A percentile compares a stretch with the other conserved stretches of the same genome.
Conservation (phyloP, 2,329 filamentous ascomycete genomes). For the Neoarthrinium moseri region DNA sequence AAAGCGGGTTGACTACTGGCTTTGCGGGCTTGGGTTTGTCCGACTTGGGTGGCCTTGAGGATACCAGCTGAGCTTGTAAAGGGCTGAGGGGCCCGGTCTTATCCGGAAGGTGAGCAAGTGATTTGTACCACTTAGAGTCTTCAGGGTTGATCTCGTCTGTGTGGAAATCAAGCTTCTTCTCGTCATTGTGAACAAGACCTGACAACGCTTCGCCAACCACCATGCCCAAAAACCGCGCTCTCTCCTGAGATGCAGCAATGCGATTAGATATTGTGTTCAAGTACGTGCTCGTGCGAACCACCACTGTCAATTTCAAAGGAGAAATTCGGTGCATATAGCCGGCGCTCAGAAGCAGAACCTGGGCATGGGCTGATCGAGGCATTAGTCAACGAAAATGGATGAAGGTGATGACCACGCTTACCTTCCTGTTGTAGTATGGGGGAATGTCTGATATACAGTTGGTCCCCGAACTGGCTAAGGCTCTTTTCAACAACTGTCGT, state of each 20-base stretch:
- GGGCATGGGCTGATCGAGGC: slow-evolving; percentile 64
- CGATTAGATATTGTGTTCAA: slow-evolving; percentile 82
- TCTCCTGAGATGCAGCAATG: slow-evolving; percentile 71
- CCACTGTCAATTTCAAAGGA: slow-evolving; percentile 64
- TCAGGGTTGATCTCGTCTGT: slow-evolving; percentile 72
- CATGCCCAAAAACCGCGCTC: slow-evolving; percentile 84
- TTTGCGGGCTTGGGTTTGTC: slow-evolving; percentile 26
- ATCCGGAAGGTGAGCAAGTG: slow-evolving; percentile 63
- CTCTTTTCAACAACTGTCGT: slow-evolving; percentile 63
- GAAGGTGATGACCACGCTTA: slow-evolving; percentile 34
- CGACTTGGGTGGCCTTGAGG: slow-evolving; percentile 18
- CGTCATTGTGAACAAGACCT: slow-evolving; percentile 62
- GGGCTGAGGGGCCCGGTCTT: slow-evolving; percentile 55
- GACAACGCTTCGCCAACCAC: slow-evolving; percentile 74
- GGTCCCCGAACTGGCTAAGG: slow-evolving; percentile 76
- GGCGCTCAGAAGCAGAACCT: slow-evolving; percentile 73
- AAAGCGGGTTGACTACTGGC: slow-evolving; percentile 16
- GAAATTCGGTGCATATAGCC: slow-evolving; percentile 71
- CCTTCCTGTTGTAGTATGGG: slow-evolving; percentile 88
- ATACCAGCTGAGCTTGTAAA: slow-evolving; percentile 33
- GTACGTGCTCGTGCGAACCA: slow-evolving; percentile 72
- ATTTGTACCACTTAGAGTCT: slow-evolving; percentile 75
- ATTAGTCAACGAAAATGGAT: slow-evolving; percentile 18
- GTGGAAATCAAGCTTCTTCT: slow-evolving; percentile 77
- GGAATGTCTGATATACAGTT: slow-evolving; percentile 81